Percentiles rank a stretch among this genome's conserved stretches.
Conservation (phyloP, 495 filamentous ascomycete species). For the Neurospora terricola region DNA sequence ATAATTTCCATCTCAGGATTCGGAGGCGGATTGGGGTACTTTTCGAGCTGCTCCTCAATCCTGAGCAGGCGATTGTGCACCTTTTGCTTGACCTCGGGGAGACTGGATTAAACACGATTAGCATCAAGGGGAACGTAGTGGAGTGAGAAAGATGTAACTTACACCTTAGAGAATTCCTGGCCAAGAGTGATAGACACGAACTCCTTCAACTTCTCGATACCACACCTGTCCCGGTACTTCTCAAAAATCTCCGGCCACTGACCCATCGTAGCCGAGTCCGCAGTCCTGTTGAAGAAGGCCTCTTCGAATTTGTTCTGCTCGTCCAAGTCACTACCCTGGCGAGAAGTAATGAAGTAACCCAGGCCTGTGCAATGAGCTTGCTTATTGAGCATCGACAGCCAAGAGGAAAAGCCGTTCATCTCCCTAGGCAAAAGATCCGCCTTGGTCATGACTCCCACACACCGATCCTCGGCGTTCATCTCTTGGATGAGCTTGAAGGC, state of each 20-base stretch:
- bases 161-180: constrained; percentile 46
- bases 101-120: constrained; percentile 16
- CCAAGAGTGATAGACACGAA: constrained; percentile 46
- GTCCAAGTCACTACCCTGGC: constrained; percentile 35
- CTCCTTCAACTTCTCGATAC: constrained; percentile 44
- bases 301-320: constrained; percentile 48
- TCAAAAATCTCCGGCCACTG: constrained; percentile 41
- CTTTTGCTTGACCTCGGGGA: constrained; percentile 50
- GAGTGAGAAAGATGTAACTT: constrained; percentile 3
- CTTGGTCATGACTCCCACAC: constrained; percentile 72
- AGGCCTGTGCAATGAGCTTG: constrained; percentile 46
- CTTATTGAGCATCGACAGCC: constrained; percentile 49
- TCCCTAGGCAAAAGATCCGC: constrained; percentile 53
- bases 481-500: constrained; percentile 53
- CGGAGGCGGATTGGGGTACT: constrained; percentile 45
- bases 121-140: too few species aligned
- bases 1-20: constrained; percentile 41
- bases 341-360: constrained; percentile 55
- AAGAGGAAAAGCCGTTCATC: constrained; percentile 35
- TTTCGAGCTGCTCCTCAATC: constrained; percentile 37
- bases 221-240: constrained; percentile 43
- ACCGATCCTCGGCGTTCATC: constrained; percentile 48
- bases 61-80: constrained; percentile 39
- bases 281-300: constrained; percentile 42
- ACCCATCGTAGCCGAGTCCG: constrained; percentile 9